Evolutionary conservation across 371 early-diverging fungal genomes (phyloP), one percentile per base, ranked within the genome.

Genomic region (Lichtheimia corymbifera): DNA sequence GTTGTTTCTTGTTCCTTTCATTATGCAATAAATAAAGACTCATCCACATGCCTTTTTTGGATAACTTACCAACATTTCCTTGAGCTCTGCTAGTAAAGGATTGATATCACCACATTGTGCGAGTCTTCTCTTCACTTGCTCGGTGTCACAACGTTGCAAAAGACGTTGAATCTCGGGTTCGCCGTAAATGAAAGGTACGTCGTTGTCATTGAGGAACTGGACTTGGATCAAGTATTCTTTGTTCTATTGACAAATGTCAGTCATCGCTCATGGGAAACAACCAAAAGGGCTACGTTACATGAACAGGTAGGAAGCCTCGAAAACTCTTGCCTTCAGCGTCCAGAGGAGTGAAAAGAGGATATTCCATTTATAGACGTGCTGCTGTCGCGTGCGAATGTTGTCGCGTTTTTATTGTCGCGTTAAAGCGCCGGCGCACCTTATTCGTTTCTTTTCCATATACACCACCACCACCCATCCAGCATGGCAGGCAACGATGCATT

Each of bases 221-320:
- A 76, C 58, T 24, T 66, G 62, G 15, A 76, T 58, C 51, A 55
- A 50, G 20, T 73, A 51, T 27, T 77, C 77, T 14, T 62, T 52
- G 54, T 54, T 62, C 72, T 75, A 35, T 27, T 22, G 22, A 11
- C 41, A 14, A 0, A 4, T 27, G 53, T 55, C 1, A 28, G 7
- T 24, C 3, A n/a, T 41, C 41, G 9, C 2, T 2, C 4, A 41
- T 45, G 47, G 53, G 27, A 62, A 43, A 4, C 27, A 53, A 41
- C 12, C 14, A 47, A 1, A 27, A n/a, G 12, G 27, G 17, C 14
- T 43, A 54, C n/a, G 11, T 67, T 71, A 78, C 80, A 44, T 73
- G 50, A 43, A 80, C 54, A 5, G 65, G 24, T 27, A 83, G 43
- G 52, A 73, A 80, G 1, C 83, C 83, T 42, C 66, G 66, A 58